Evolutionary conservation across 306 rosid genomes (phyloP), one percentile per base, ranked within the genome.

Genomic region (Glycine latifolia): DNA sequence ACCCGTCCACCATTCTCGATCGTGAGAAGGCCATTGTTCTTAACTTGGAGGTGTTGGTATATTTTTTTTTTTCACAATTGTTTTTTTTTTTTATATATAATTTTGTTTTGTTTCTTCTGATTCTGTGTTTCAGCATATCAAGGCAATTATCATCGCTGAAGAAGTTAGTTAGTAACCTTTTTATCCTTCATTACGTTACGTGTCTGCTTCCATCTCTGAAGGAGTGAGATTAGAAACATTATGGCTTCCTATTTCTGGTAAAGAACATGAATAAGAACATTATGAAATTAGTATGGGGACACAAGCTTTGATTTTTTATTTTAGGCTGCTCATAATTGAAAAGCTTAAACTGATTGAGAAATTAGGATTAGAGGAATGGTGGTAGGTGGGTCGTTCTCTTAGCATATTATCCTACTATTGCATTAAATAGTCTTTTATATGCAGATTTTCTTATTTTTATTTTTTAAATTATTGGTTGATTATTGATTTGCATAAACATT

Each of bases 11-110:
- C 31, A 26, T 26, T 26, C 31, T 84, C 11, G 99, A 97, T 66
- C 94, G 99, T 31, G 99, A 95, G 71, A 89, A 87, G 79, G 95
- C 97, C 55, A 93, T 95, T 77, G 99, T 95, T 85, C 97, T 95
- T 67, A 95, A 95, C 86, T 84, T 95, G 83, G 31, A 26, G 31
- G 31, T 26, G 1, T 26, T 26, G 31, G 31, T 26, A 26, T 26
- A 1, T 0, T 26, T 26, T 26, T 26, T 26, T 26, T 26, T 26
- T 26, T 26, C 31, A 1, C 31, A 26, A 26, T 26, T 26, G 31
- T 26, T 26, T 26, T 26, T 26, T 1, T 26, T 26, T 26, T 26
- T 1, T 26, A 0, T 20, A 0, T 20, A 20, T 0, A 20, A 20
- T 20, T 26, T 26, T 26, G 54, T 67, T 14, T 75, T 50, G 7